Evolutionary conservation across 1,284 basidiomycete genomes (phyloP).

Genomic region (Boletellus deceptivus): DNA sequence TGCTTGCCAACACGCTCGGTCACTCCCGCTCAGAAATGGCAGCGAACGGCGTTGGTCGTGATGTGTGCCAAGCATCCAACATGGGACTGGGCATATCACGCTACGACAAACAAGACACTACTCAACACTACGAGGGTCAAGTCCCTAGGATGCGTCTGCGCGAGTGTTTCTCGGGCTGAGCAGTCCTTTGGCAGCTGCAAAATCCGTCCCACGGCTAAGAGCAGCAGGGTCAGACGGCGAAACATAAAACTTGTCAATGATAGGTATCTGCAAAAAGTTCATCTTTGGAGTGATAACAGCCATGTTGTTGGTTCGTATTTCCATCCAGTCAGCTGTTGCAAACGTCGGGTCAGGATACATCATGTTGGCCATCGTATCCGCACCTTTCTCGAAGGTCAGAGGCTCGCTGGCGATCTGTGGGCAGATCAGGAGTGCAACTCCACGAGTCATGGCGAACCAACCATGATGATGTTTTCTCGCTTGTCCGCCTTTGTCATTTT

Average conservation of each 20-base stretch:
- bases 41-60: background rate
- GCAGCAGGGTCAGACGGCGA: conserved; percentile 73
- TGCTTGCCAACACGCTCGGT: background rate
- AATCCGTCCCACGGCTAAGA: conserved; percentile 60
- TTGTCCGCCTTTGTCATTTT: conserved; percentile 97
- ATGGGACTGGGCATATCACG: background rate
- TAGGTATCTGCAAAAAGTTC: conserved; percentile 94
- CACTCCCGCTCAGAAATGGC: conserved; percentile 1
- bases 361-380: conserved; percentile 16
- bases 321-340: conserved; percentile 85
- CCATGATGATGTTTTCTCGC: conserved; percentile 92
- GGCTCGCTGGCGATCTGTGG: conserved; percentile 84
- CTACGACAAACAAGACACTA: background rate
- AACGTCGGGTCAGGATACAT: background rate
- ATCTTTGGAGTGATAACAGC: conserved; percentile 88
- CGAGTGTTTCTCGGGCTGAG: conserved; percentile 50
- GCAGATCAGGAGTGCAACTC: conserved; percentile 10
- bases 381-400: conserved; percentile 90
- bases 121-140: conserved; percentile 3
- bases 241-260: conserved; percentile 88
- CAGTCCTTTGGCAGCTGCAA: conserved; percentile 73
- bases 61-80: background rate
- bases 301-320: conserved; percentile 93
- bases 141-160: conserved; percentile 18
- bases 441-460: conserved; percentile 23